phyloP scores from a whole-genome alignment of 495 filamentous ascomycete species.

The Alectoria sarmentosa region DNA sequence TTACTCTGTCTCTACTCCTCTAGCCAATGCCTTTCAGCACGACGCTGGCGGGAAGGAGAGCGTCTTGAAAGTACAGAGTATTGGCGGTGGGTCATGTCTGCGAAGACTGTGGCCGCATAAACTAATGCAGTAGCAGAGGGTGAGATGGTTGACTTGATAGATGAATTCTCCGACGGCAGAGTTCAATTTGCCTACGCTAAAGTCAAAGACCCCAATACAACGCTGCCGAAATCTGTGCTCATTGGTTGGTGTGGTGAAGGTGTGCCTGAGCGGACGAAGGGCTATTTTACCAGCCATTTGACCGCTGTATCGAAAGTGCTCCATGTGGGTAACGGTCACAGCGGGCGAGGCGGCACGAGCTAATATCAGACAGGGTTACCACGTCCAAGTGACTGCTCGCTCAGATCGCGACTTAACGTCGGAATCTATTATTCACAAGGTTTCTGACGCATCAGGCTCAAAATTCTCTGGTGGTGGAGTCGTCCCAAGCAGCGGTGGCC shows the following conservation, averaged over 20 bases:
- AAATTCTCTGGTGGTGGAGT: conserved; percentile 68
- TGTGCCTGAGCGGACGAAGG: conserved; percentile 95
- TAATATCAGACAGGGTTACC: conserved; percentile 60
- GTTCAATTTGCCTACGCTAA: conserved; percentile 97
- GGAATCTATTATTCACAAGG: conserved; percentile 82
- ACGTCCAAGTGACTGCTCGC: conserved; percentile 92
- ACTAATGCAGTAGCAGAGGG: conserved; percentile 54
- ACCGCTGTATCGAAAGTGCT: conserved; percentile 83
- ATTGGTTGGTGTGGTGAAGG: conserved; percentile 98
- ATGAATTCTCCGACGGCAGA: conserved; percentile 94
- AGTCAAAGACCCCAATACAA: conserved; percentile 89
- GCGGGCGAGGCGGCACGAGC: neutral
- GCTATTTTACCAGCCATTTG: conserved; percentile 93
- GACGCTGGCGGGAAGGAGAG: conserved; percentile 82
- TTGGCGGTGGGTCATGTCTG: conserved; percentile 58
- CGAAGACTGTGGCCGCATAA: neutral
- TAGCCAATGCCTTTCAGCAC: conserved; percentile 83
- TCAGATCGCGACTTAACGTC: conserved; percentile 82
- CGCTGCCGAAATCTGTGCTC: conserved; percentile 84
- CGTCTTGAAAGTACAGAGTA: conserved; percentile 84
- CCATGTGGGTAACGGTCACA: conserved; percentile 49
- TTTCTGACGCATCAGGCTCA: conserved; percentile 91
- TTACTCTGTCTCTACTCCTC: conserved; percentile 82
- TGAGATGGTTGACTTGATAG: conserved; percentile 87
- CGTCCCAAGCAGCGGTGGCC: conserved; percentile 38